phyloP scores from a whole-genome alignment of 2,329 filamentous ascomycete genomes.

The Aspergillus phoenicis region DNA sequence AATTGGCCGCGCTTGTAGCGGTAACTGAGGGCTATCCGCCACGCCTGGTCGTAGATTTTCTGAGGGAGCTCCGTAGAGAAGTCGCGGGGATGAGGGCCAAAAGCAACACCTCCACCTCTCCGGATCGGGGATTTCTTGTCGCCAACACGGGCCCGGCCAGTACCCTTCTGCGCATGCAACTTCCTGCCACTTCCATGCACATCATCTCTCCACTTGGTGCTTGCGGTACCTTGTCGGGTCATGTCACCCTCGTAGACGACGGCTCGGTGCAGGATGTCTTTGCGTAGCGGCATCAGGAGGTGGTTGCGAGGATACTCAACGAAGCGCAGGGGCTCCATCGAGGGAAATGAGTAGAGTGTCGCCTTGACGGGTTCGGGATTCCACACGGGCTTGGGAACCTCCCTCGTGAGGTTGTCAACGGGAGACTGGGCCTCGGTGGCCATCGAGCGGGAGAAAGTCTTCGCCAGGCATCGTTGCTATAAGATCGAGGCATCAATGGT shows the following conservation, averaged over 20 bases:
- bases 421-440: constrained; percentile 50
- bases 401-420: constrained; percentile 28
- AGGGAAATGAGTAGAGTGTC: constrained; percentile 88
- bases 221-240: constrained; percentile 83
- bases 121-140: constrained; percentile 79
- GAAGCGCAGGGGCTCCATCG: constrained; percentile 78
- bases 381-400: constrained; percentile 38
- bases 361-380: constrained; percentile 67
- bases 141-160: constrained; percentile 76
- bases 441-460: constrained; percentile 49
- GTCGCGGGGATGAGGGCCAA: constrained; percentile 89
- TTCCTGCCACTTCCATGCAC: constrained; percentile 83
- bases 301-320: constrained; percentile 79
- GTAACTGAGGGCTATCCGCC: constrained; percentile 91
- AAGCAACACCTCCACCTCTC: constrained; percentile 81
- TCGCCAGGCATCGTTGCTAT: constrained; percentile 48
- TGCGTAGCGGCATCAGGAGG: constrained; percentile 81
- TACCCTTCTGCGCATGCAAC: constrained; percentile 83
- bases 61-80: constrained; percentile 80
- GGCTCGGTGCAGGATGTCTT: constrained; percentile 89
- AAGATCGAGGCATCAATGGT: neutral
- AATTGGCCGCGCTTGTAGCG: constrained; percentile 85
- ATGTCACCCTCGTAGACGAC: constrained; percentile 90
- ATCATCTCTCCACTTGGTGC: constrained; percentile 77
- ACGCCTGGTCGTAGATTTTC: constrained; percentile 94